A percentile compares a stretch with the other conserved stretches of the same genome.
These are phyloP conservation scores for Schizochytrium sp. DNA, from an alignment of 108 stramenopile genomes.

Conservation along the genomic window DNA sequence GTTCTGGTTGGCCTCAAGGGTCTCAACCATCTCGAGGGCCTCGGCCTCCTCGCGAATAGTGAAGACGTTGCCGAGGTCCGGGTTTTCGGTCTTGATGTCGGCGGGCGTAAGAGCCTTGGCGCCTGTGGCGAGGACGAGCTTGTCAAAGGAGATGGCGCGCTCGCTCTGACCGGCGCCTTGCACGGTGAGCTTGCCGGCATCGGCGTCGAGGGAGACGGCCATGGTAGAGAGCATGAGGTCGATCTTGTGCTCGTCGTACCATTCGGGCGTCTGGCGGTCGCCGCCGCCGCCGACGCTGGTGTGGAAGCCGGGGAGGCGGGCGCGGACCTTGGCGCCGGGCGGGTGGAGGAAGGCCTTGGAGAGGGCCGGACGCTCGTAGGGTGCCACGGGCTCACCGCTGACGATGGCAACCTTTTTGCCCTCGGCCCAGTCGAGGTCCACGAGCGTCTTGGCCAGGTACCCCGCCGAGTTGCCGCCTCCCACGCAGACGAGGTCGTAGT, in stretches of 20 bases:
- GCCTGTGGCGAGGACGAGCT: constrained; percentile 2
- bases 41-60: not conserved
- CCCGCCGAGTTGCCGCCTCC: not conserved
- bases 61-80: not conserved
- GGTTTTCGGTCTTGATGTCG: not conserved
- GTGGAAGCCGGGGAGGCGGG: not conserved
- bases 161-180: not conserved
- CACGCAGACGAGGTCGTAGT: not conserved
- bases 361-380: not conserved
- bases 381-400: not conserved
- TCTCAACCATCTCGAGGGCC: not conserved
- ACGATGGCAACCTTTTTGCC: not conserved
- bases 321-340: not conserved
- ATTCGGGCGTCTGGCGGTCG: not conserved
- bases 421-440: not conserved
- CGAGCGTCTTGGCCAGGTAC: not conserved
- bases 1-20: not conserved
- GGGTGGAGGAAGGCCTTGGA: constrained; percentile 14
- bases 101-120: not conserved
- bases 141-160: not conserved
- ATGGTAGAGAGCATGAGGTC: not conserved
- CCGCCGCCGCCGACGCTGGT: not conserved
- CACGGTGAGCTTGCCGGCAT: not conserved
- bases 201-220: not conserved
- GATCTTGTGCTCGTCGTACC: not conserved